Base-by-base conservation (phyloP, 1,284 basidiomycete species). In the Phylloporus sp. region DNA sequence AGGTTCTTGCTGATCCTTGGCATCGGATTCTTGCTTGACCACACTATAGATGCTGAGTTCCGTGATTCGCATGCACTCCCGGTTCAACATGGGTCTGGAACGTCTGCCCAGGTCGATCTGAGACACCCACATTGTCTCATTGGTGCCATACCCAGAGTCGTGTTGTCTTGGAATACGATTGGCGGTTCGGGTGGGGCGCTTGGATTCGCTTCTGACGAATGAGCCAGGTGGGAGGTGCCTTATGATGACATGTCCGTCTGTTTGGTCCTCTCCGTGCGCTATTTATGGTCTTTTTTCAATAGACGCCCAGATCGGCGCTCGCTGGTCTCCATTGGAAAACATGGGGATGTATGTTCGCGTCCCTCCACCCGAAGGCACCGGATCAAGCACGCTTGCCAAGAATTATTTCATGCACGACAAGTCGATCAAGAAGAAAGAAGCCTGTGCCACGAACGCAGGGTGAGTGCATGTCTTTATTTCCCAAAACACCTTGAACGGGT, bases 191-290 rank as follows among this genome's bases (percentile, higher is more conserved):
- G 72, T 1, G 92, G 92, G 1, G 84, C 90, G 8, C 73, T 95
- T 39, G 82, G 87, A 2, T 94, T 94, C 68, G 88, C 90, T 7
- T 73, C 86, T 2, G 92, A 93, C 64, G 78, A 78, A 24, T 83
- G 82, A 59, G 74, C 76, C 26, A 74, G 74, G 37, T 91, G 88
- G 79, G 93, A 95, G 70, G 76, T 92, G 0, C 94, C 94, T 0
- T 96, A 92, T 68, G 94, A 96, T 69, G 94, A 96, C 72, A 72
- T 91, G 93, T 94, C 71, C 70, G 90, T 79, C 20, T 8, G n/a
- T 6, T 26, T 49, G 5, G n/a, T 51, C 28, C 39, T 39, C 28
- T 57, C 22, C 2, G 5, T n/a, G 61, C 60, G 6, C n/a, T 37
- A 12, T 62, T 58, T 58, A 67, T 54, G 22, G 28, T 15, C 20